Evolutionary conservation across 129 eudicot genomes (phyloP), one percentile per base, ranked within the genome.

Genomic region (Flaveria ramosissima): DNA sequence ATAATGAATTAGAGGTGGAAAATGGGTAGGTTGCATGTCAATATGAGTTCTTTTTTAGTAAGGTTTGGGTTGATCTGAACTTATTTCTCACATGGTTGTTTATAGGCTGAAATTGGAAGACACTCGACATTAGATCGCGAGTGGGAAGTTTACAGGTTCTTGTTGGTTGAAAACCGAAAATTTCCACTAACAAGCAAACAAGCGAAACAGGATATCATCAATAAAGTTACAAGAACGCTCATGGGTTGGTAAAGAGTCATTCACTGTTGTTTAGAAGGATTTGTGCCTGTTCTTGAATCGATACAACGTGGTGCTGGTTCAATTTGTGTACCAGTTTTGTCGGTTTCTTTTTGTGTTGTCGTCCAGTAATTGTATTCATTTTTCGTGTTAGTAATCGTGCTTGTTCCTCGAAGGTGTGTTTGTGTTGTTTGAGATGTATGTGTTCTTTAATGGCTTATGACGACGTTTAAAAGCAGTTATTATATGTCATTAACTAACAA

Each of bases 101-200:
- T 82, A 32, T 68, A 93, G 98, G 98, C 98, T 7, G 98, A 93
- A 72, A 86, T 93, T 47, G 95, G 87, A 63, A 83, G 98, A 64
- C 89, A 90, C 83, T 83, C 92, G 30, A 81, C 88, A 9, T 72
- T 89, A 57, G 92, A 90, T 60, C 91, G 97, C 0, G 88, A 90
- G 82, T 93, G 98, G 98, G 98, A 93, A 67, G 89, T 93, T 42
- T 93, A 93, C 80, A 85, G 96, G 68, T 93, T 93, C 77, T 87
- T 83, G 36, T 82, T 93, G 66, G 88, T 85, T 55, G 98, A 93
- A 10, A 90, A 82, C 73, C 79, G 79, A 46, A 86, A 79, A 23
- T 85, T 79, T 71, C 87, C 84, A 46, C 43, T 90, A 62, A 79
- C 85, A 48, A 88, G 87, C 74, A 80, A 70, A 21, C 85, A 51